Evolutionary conservation across 768 basidiomycete genomes (phyloP).

Genomic region (Lactarius sanguifluus): DNA sequence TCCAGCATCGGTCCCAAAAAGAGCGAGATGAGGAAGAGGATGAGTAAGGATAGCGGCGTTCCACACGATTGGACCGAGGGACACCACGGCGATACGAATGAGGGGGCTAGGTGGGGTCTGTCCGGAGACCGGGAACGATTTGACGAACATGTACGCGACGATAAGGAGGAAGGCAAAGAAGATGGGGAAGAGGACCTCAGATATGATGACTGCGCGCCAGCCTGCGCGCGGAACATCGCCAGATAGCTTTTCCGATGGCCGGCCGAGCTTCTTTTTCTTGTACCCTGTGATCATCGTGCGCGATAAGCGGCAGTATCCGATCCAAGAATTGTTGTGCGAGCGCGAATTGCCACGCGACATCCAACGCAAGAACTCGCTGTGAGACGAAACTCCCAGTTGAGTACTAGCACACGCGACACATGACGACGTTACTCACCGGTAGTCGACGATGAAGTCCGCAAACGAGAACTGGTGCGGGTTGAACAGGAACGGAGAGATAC

Average conservation of each 20-base stretch:
- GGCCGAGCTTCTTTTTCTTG: constrained; percentile 96
- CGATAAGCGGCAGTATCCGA: constrained; percentile 97
- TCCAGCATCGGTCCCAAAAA: constrained; percentile 92
- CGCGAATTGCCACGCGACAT: constrained; percentile 98
- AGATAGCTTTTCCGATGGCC: constrained; percentile 96
- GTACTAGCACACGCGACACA: background rate
- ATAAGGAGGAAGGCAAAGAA: constrained; percentile 84
- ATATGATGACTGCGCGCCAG: constrained; percentile 87
- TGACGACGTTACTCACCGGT: constrained; percentile 52
- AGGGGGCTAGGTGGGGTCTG: constrained; percentile 75
- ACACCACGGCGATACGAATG: constrained; percentile 89
- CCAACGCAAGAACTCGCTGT: constrained; percentile 95
- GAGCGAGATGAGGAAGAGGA: constrained; percentile 87
- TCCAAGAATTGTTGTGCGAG: constrained; percentile 98
- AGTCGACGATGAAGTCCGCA: constrained; percentile 96
- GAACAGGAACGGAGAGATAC: constrained; percentile 96
- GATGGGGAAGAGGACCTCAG: constrained; percentile 84
- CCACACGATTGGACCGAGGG: constrained; percentile 93
- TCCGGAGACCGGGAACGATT: constrained; percentile 75
- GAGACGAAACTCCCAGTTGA: constrained; percentile 3
- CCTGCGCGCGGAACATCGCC: constrained; percentile 92
- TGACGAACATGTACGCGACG: constrained; percentile 90
- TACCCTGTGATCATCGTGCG: constrained; percentile 99
- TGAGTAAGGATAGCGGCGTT: constrained; percentile 82
- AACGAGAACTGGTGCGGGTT: constrained; percentile 99